Evolutionary conservation across 768 basidiomycete species (phyloP).

Genomic region (Serendipita vermifera): DNA sequence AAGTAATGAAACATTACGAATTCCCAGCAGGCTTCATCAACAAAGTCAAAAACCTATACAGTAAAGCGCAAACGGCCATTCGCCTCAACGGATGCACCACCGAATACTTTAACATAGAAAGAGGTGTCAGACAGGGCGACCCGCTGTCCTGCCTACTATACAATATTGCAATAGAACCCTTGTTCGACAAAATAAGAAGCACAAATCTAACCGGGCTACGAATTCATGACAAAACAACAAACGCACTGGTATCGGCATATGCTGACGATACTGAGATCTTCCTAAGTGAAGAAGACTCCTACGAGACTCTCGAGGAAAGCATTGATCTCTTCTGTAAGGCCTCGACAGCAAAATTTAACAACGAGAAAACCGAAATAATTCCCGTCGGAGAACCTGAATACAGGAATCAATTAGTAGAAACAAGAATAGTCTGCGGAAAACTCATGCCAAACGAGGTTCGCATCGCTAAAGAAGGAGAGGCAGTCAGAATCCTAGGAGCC

Average conservation of each 20-base stretch:
- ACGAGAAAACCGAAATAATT: constrained; percentile 18
- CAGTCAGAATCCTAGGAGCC: constrained; percentile 15
- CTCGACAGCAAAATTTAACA: constrained; percentile 20
- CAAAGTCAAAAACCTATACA: constrained; percentile 7
- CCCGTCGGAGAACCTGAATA: constrained; percentile 15
- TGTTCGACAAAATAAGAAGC: constrained; percentile 8
- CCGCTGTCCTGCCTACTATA: constrained; percentile 16
- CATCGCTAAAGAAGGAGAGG: constrained; percentile 14
- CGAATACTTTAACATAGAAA: neutral
- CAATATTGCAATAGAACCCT: constrained; percentile 15
- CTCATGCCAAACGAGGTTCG: neutral
- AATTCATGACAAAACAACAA: neutral
- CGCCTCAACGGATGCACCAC: neutral
- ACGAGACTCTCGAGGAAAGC: constrained; percentile 11
- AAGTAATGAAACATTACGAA: neutral
- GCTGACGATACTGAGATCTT: constrained; percentile 21
- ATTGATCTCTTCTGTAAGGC: constrained; percentile 19
- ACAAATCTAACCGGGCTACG: neutral
- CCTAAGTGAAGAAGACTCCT: constrained; percentile 16
- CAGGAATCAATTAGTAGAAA: constrained; percentile 3
- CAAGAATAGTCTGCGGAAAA: neutral
- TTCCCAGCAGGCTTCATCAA: constrained; percentile 9
- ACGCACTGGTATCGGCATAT: neutral
- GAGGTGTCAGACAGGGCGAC: constrained; percentile 16
- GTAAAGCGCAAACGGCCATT: neutral